Percentiles rank a stretch among this genome's conserved stretches.
Conservation (phyloP, 495 filamentous ascomycete genomes). For the Bacidia gigantensis region DNA sequence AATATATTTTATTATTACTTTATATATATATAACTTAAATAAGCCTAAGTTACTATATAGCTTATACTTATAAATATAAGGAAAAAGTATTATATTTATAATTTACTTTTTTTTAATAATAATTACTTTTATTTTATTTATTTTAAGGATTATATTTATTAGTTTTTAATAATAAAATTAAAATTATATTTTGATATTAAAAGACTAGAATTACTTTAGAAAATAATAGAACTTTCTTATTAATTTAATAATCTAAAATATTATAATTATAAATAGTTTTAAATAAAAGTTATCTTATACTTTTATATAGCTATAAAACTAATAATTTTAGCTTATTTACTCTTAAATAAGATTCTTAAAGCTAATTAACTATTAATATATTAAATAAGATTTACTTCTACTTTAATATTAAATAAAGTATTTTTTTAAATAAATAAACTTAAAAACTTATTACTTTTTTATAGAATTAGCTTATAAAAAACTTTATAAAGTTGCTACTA, state of each 20-base stretch:
- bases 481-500: conserved; percentile 1
- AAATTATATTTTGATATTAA: neutral
- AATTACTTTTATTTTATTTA: neutral
- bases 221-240: neutral
- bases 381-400: neutral
- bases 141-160: neutral
- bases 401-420: neutral
- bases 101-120: neutral
- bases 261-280: neutral
- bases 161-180: neutral
- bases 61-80: neutral
- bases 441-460: conserved; percentile 1
- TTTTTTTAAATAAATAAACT: neutral
- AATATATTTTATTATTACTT: too few relatives aligned
- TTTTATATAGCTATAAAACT: neutral
- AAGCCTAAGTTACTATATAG: neutral
- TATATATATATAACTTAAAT: too few relatives aligned
- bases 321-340: neutral
- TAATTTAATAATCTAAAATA: conserved; percentile 2
- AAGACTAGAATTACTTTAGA: neutral
- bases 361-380: neutral
- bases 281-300: too few relatives aligned
- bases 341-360: neutral
- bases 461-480: neutral
- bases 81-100: neutral